Evolutionary conservation across 2,329 filamentous ascomycete genomes (phyloP).

Genomic region (Exophiala alcalophila): DNA sequence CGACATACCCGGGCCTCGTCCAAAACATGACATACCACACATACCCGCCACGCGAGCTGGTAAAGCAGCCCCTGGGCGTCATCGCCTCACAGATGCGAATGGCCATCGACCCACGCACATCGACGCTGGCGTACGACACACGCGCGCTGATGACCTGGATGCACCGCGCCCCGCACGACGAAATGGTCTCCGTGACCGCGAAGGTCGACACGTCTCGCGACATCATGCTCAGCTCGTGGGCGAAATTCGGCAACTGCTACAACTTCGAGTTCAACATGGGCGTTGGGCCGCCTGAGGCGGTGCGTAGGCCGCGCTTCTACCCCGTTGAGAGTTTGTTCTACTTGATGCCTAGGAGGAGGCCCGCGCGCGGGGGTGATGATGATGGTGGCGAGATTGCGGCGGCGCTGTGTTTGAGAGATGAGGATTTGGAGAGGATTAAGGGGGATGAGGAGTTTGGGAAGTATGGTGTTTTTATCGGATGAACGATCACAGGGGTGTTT

Average conservation of each 20-base stretch:
- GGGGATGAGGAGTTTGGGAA: slow-evolving; percentile 43
- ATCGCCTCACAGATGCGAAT: slow-evolving; percentile 42
- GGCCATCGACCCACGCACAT: slow-evolving; percentile 38
- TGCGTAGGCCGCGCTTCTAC: slow-evolving; percentile 49
- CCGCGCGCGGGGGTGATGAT: no score
- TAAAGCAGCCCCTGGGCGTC: slow-evolving; percentile 35
- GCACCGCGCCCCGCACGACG: slow-evolving; percentile 37
- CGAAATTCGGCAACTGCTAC: slow-evolving; percentile 46
- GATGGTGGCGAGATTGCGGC: slow-evolving; percentile 48
- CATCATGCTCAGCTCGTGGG: slow-evolving; percentile 56
- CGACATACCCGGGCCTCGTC: slow-evolving; percentile 49
- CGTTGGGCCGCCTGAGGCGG: slow-evolving; percentile 47
- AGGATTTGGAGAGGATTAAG: slow-evolving; percentile 48
- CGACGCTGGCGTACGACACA: slow-evolving; percentile 38
- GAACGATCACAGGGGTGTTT: no score
- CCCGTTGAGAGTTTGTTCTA: slow-evolving; percentile 51
- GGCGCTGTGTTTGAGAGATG: slow-evolving; percentile 47
- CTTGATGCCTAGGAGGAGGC: slow-evolving; percentile 45
- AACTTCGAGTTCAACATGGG: slow-evolving; percentile 52
- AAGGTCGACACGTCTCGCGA: slow-evolving; percentile 41
- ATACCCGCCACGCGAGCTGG: slow-evolving; percentile 33
- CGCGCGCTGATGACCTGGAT: slow-evolving; percentile 46
- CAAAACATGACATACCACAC: slow-evolving; percentile 47
- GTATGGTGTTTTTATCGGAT: slow-evolving; percentile 35
- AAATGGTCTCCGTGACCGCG: slow-evolving; percentile 36